Base-by-base conservation (phyloP, 768 basidiomycete genomes). In the Lepiota brunneoincarnata region DNA sequence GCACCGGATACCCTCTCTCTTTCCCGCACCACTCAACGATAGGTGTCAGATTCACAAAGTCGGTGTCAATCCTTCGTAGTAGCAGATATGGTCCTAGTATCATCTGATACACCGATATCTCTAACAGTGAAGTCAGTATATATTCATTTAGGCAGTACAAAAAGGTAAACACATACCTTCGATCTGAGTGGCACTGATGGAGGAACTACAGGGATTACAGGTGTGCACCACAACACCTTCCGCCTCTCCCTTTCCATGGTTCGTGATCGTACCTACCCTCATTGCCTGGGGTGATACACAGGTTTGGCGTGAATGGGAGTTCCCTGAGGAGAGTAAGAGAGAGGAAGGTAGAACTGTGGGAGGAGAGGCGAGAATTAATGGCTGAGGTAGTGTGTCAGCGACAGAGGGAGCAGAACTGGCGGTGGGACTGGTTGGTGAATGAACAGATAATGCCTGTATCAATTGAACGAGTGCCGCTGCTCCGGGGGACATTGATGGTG, bases 81-180 rank as follows among this genome's bases (percentile, higher is more conserved):
- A 90, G 73, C 28, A 77, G 70, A 47, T 74, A 73, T 6, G 76
- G 67, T 37, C 80, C 82, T 9, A 89, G 75, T 48, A 70, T 74
- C 67, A 83, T 86, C 64, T 86, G 85, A 67, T 89, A 90, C 46
- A 90, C 87, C 36, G 86, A 80, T 51, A 90, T 84, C 59, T 83
- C 88, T 90, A 45, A 35, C 52, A 59, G 43, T 20, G 44, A 44
- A 45, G 41, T 48, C 34, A 59, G 45, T 15, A 49, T 35, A 35
- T 26, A 35, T 38, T 20, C 17, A 39, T 28, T 38, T 35, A 20
- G 42, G 48, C 40, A 35, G 20, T 52, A 36, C 37, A 37, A 58
- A 18, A 59, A 38, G 4, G 31, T 35, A 43, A 20, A 36, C 21
- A 64, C 80, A 28, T 54, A 86, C 87, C 87, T 78, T 89, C 87